A percentile compares a stretch with the other conserved stretches of the same genome.
Conservation (phyloP, 352 stramenopile species). For the Phytophthora pisi region DNA sequence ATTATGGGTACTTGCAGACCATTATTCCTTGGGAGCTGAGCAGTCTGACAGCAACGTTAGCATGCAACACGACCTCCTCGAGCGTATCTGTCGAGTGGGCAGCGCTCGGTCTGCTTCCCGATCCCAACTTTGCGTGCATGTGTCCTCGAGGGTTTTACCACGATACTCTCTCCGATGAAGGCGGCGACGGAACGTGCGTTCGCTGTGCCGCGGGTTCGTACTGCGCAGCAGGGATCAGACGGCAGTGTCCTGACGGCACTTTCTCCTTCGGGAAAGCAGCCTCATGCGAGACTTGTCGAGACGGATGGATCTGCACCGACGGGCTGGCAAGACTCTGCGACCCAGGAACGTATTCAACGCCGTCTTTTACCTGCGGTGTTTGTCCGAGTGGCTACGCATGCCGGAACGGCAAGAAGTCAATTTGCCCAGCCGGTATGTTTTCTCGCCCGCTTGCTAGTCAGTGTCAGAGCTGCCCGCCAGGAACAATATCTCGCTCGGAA, state of each 20-base stretch:
- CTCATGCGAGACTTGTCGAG: conserved; percentile 56
- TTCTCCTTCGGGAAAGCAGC: conserved; percentile 70
- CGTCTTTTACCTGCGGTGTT: conserved; percentile 38
- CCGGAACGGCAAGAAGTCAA: conserved; percentile 57
- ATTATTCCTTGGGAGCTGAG: conserved; percentile 49
- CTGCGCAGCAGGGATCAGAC: conserved; percentile 61
- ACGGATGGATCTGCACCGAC: conserved; percentile 68
- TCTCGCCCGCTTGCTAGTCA: conserved; percentile 46
- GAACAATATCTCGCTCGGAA: conserved; percentile 51
- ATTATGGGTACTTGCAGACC: conserved; percentile 40
- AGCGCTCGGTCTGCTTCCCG: conserved; percentile 55
- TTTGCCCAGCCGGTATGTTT: conserved; percentile 53
- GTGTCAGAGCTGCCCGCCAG: conserved; percentile 63
- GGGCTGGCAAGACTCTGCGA: conserved; percentile 59
- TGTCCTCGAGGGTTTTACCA: conserved; percentile 68
- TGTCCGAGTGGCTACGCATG: conserved; percentile 63
- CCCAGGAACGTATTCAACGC: conserved; percentile 56
- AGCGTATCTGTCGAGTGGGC: conserved; percentile 52
- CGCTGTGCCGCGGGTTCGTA: conserved; percentile 66
- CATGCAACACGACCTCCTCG: conserved; percentile 50
- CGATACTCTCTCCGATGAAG: conserved; percentile 21
- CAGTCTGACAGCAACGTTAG: conserved; percentile 35
- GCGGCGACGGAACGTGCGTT: conserved; percentile 35
- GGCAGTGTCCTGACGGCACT: conserved; percentile 43
- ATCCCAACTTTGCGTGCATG: conserved; percentile 55